A percentile compares a stretch with the other conserved stretches of the same genome.
Conservation (phyloP, 2,329 filamentous ascomycete species). For the Zymoseptoria tritici region DNA sequence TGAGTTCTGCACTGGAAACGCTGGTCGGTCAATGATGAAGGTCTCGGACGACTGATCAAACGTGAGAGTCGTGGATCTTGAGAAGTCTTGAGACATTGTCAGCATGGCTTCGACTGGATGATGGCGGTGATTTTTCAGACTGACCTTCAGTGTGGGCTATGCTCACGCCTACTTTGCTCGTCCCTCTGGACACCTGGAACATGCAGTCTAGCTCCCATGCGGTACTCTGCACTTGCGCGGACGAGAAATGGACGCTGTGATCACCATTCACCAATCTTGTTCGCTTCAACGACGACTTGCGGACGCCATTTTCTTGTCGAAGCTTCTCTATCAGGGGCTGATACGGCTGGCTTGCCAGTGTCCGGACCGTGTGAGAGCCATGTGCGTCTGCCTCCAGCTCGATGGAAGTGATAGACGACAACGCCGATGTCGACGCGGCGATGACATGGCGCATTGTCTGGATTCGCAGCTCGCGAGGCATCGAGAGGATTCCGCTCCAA, state of each 20-base stretch:
- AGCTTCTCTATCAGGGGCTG: slow-evolving; percentile 16
- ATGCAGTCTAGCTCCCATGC: slow-evolving; percentile 21
- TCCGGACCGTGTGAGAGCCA: slow-evolving; percentile 36
- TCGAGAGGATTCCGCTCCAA: slow-evolving; percentile 44
- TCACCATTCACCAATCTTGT: background rate
- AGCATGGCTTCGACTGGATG: background rate
- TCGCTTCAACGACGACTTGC: slow-evolving; percentile 2
- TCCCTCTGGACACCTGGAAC: slow-evolving; percentile 17
- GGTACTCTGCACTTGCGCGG: slow-evolving; percentile 7
- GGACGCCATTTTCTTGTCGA: slow-evolving; percentile 18
- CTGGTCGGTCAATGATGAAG: slow-evolving; percentile 35
- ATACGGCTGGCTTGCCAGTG: slow-evolving; percentile 30
- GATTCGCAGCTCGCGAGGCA: slow-evolving; percentile 41
- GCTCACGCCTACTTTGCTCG: slow-evolving; percentile 16
- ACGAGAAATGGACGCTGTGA: slow-evolving; percentile 4
- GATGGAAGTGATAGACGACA: slow-evolving; percentile 39
- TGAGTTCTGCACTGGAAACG: slow-evolving; percentile 24
- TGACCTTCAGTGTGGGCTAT: slow-evolving; percentile 3
- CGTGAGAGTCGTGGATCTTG: slow-evolving; percentile 32
- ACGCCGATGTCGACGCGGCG: slow-evolving; percentile 29
- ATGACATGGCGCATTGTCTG: slow-evolving; percentile 33
- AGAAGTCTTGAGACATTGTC: slow-evolving; percentile 19
- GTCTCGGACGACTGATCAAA: slow-evolving; percentile 35
- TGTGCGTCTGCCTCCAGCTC: slow-evolving; percentile 22
- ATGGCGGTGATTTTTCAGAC: background rate